Evolutionary conservation across 192 early-diverging fungal genomes (phyloP).

Genomic region (Entrophospora sp.): DNA sequence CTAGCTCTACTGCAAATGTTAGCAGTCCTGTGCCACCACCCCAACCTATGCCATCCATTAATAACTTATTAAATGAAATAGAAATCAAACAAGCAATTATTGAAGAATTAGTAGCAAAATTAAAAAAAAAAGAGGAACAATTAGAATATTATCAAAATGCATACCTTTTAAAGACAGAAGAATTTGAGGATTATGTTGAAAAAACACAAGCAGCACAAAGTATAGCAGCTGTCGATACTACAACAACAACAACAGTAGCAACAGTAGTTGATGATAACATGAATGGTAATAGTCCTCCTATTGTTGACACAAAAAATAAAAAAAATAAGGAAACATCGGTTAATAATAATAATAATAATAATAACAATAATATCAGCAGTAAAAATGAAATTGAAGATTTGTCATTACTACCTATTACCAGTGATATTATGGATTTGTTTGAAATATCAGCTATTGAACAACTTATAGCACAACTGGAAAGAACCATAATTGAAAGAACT

Average conservation of each 20-base stretch:
- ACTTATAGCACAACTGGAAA: constrained; percentile 15
- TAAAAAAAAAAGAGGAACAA: constrained; percentile 18
- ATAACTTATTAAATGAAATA: constrained; percentile 3
- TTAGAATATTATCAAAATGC: constrained; percentile 22
- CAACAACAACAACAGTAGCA: background rate
- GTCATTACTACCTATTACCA: constrained; percentile 12
- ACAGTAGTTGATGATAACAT: no score
- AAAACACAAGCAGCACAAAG: background rate
- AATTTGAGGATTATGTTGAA: constrained; percentile 9
- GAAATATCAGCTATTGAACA: constrained; percentile 13
- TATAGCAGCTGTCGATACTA: background rate
- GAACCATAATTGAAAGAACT: constrained; percentile 13
- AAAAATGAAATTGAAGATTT: background rate
- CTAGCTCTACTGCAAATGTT: background rate
- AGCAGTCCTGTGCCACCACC: no score
- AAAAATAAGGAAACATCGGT: no score
- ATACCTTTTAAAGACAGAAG: constrained; percentile 16
- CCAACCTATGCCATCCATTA: background rate
- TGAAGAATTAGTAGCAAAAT: constrained; percentile 15
- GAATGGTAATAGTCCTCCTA: background rate
- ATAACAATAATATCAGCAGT: no score
- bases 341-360: no score
- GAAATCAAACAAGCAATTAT: constrained; percentile 16
- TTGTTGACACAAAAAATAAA: background rate
- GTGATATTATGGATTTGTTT: constrained; percentile 16